Evolutionary conservation across 202 grass and related monocot species (phyloP), one percentile per base, ranked within the genome.

Genomic region (Elaeis oleifera): DNA sequence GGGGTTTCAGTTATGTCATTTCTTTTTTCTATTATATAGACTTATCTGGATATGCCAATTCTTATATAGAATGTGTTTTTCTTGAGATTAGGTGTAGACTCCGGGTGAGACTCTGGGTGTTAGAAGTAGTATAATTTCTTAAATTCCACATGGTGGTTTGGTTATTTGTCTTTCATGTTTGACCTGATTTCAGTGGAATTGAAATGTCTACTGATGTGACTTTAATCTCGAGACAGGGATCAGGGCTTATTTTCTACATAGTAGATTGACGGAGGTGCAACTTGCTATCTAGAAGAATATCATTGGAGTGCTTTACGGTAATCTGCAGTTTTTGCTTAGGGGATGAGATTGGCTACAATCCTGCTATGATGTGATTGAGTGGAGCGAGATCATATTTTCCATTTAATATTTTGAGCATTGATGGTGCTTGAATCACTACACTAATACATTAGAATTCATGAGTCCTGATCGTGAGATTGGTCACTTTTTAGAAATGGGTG

Each of bases 71-170:
- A 16, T 50, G 19, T 3, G 19, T 1, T 17, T 51, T 84, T 63
- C 55, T 60, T 71, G 36, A 6, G 52, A 20, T 65, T 25, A 39
- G 44, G 49, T 84, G 54, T 50, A 18, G 7, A 9, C 18, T 50
- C 3, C 3, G 18, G 19, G 71, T 84, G 29, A 18, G 7, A 9
- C 18, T 50, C 3, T 1, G 18, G 19, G 71, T 84, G 29, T 79
- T 65, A 79, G 39, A 61, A 39, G 50, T 39, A 71, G 67, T 18
- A 26, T 32, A 21, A 67, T 58, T 71, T 67, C 81, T 75, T 64
- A 61, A 79, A 63, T 63, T 63, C 71, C 76, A 67, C 71, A 72
- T 68, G 67, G 6, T 71, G 65, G 31, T 29, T 0, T 5, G 71
- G 23, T 58, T 71, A 67, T 25, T 68, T 27, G 58, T 24, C 26